A percentile compares a stretch with the other conserved stretches of the same genome.
phyloP scores from a whole-genome alignment of 2,329 filamentous ascomycete species.

The Fusarium cicatricum region DNA sequence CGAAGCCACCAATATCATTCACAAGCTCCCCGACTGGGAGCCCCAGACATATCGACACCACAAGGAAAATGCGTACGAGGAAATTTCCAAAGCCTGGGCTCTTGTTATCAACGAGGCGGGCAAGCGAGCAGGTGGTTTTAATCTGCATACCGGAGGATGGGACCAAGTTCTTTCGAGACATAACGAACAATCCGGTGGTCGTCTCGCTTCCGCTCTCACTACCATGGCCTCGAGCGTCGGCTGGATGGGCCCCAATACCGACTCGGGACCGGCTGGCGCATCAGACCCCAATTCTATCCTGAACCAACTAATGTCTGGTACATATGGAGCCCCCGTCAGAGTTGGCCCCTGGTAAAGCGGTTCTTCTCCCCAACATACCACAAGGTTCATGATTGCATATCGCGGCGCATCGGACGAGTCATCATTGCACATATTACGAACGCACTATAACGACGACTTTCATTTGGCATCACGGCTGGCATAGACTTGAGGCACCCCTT shows the following conservation, averaged over 20 bases:
- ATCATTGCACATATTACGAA: constrained; percentile 46
- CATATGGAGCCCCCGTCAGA: constrained; percentile 66
- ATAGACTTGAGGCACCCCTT: constrained; percentile 48
- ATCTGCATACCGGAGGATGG: constrained; percentile 90
- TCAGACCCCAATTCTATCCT: constrained; percentile 65
- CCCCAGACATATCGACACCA: constrained; percentile 87
- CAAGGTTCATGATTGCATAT: constrained; percentile 38
- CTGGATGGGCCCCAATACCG: constrained; percentile 70
- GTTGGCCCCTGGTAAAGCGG: constrained; percentile 66
- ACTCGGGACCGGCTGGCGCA: constrained; percentile 28
- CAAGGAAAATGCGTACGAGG: constrained; percentile 95
- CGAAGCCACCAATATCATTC: constrained; percentile 87
- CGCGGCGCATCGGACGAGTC: constrained; percentile 35
- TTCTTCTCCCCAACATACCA: constrained; percentile 1
- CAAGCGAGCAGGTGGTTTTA: constrained; percentile 90
- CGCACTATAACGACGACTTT: constrained; percentile 45
- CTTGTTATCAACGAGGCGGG: constrained; percentile 89
- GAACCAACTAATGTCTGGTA: constrained; percentile 68
- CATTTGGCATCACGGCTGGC: constrained; percentile 46
- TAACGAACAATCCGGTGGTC: constrained; percentile 84
- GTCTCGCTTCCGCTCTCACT: constrained; percentile 80
- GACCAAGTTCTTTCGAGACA: constrained; percentile 88
- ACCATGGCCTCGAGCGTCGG: constrained; percentile 78
- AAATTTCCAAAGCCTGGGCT: constrained; percentile 93
- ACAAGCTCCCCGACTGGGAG: constrained; percentile 90